Percentiles rank a stretch among this genome's conserved stretches.
These are phyloP conservation scores for Calendula officinalis DNA, from an alignment of 129 eudicot genomes.

Conservation along the genomic window DNA sequence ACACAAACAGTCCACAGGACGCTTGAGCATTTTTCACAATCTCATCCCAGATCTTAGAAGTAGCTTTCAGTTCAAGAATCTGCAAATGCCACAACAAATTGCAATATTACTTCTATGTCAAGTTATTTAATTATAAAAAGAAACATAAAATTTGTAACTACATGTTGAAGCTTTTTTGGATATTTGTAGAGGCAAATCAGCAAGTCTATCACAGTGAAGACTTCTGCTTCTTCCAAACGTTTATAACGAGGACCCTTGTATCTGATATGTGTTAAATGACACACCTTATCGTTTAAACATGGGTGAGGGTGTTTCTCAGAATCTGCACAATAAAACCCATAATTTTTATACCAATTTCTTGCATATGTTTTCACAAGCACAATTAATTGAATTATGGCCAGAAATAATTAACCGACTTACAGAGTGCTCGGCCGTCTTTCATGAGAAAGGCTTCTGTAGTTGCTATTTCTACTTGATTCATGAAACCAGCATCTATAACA, in stretches of 20 bases:
- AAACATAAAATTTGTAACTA: constrained; percentile 21
- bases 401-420: constrained; percentile 32
- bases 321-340: constrained; percentile 33
- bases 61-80: constrained; percentile 47
- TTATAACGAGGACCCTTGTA: constrained; percentile 52
- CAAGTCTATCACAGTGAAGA: constrained; percentile 59
- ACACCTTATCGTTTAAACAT: constrained; percentile 52
- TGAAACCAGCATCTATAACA: constrained; percentile 25
- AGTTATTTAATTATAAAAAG: background rate
- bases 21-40: constrained; percentile 63
- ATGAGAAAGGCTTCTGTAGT: constrained; percentile 47
- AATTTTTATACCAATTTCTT: background rate
- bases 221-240: constrained; percentile 42
- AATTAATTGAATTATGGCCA: background rate
- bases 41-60: constrained; percentile 56
- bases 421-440: constrained; percentile 37
- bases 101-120: background rate
- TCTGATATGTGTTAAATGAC: constrained; percentile 55
- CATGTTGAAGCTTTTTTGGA: constrained; percentile 48
- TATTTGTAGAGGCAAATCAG: constrained; percentile 39
- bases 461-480: constrained; percentile 48
- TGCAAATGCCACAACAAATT: constrained; percentile 33
- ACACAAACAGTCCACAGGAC: constrained; percentile 43
- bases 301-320: constrained; percentile 59
- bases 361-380: background rate